phyloP scores from a whole-genome alignment of 257 asterid species.

The Jaltomata sinuosa region DNA sequence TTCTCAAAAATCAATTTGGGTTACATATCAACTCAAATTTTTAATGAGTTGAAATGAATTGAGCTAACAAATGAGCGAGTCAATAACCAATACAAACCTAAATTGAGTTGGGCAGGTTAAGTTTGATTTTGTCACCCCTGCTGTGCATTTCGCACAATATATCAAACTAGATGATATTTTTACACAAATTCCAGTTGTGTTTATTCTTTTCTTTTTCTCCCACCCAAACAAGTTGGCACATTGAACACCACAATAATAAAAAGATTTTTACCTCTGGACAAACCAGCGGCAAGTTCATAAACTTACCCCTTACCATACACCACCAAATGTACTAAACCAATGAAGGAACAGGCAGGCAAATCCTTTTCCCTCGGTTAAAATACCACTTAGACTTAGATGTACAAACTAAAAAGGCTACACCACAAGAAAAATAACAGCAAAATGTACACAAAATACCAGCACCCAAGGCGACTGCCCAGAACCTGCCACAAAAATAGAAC shows the following conservation, averaged over 20 bases:
- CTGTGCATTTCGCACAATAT: neutral
- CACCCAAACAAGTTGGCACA: neutral
- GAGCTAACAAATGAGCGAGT: too few relatives aligned
- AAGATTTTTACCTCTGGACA: neutral
- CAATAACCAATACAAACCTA: too few relatives aligned
- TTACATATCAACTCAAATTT: too few relatives aligned
- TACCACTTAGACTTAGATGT: neutral
- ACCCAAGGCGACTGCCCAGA: neutral
- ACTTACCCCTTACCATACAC: neutral
- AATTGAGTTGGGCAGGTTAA: too few relatives aligned
- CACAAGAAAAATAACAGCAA: neutral
- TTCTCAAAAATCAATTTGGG: too few relatives aligned
- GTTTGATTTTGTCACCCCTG: too few relatives aligned
- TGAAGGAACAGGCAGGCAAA: neutral
- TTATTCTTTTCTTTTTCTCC: neutral
- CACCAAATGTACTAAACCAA: neutral
- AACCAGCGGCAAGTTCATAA: neutral
- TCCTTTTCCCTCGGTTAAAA: neutral
- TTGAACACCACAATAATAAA: neutral
- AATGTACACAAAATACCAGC: constrained; percentile 1
- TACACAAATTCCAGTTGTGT: neutral
- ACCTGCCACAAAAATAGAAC: neutral
- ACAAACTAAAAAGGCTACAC: neutral
- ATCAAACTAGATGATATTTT: neutral
- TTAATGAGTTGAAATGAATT: too few relatives aligned